phyloP scores from a whole-genome alignment of 495 filamentous ascomycete species.

The Daldinia childiae region DNA sequence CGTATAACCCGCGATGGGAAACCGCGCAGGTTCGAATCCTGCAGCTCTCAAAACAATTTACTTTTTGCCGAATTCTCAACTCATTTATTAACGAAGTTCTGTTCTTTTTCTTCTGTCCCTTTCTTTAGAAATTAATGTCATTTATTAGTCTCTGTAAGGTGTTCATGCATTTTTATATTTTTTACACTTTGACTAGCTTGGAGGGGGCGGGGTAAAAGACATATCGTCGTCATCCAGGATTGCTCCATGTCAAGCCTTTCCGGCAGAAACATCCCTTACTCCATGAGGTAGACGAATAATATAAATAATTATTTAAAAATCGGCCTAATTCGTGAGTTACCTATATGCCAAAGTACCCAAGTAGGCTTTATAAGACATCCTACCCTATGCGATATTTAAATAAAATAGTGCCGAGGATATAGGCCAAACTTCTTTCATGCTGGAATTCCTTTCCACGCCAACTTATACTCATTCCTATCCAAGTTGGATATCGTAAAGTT shows the following conservation, averaged over 20 bases:
- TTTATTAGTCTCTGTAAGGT: neutral
- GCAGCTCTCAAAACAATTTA: conserved; percentile 46
- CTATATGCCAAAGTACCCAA: conserved; percentile 11
- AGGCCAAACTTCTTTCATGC: conserved; percentile 5
- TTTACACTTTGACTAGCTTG: neutral
- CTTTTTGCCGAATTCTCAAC: neutral
- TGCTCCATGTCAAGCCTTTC: too few relatives aligned
- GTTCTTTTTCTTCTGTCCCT: neutral
- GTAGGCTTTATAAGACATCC: conserved; percentile 3
- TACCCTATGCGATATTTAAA: conserved; percentile 4
- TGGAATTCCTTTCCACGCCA: neutral
- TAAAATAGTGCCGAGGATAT: conserved; percentile 1
- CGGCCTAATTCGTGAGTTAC: neutral
- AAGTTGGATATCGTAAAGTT: neutral
- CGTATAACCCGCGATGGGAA: conserved; percentile 48
- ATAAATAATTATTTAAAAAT: conserved; percentile 13
- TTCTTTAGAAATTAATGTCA: neutral
- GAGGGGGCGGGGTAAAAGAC: neutral
- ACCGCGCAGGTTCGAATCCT: conserved; percentile 58
- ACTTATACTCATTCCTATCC: neutral
- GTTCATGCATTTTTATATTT: neutral
- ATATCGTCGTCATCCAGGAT: too few relatives aligned
- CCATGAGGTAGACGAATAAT: neutral
- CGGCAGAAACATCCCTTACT: neutral
- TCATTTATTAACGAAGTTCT: neutral